A percentile compares a stretch with the other conserved stretches of the same genome.
phyloP scores from a whole-genome alignment of 257 asterid species.

The Gynochthodes officinalis region DNA sequence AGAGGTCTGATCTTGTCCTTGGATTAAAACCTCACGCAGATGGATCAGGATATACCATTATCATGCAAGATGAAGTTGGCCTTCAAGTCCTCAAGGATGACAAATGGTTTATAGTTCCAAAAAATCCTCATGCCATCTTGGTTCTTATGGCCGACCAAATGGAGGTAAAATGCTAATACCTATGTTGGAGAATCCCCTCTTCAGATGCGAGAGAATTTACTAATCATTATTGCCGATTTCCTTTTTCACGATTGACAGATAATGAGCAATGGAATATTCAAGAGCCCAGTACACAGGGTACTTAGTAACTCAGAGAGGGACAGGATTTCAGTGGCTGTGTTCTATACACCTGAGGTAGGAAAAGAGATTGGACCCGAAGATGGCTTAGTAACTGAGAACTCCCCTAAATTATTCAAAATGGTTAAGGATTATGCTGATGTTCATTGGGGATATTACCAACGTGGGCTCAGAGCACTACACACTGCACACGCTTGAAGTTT shows the following conservation, averaged over 20 bases:
- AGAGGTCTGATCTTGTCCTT: slow-evolving; percentile 41
- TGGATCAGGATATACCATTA: slow-evolving; percentile 42
- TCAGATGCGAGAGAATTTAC: neutral
- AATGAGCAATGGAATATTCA: slow-evolving; percentile 53
- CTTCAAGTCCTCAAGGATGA: slow-evolving; percentile 41
- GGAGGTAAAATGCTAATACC: slow-evolving; percentile 26
- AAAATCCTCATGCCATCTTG: slow-evolving; percentile 33
- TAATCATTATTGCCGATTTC: neutral
- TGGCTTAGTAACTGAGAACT: slow-evolving; percentile 30
- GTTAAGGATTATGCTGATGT: slow-evolving; percentile 50
- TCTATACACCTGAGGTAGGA: slow-evolving; percentile 46
- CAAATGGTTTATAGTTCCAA: slow-evolving; percentile 42
- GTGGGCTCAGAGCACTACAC: slow-evolving; percentile 20
- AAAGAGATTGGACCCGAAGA: slow-evolving; percentile 54
- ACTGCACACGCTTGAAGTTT: slow-evolving; percentile 7
- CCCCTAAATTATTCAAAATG: slow-evolving; percentile 34
- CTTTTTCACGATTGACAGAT: slow-evolving; percentile 24
- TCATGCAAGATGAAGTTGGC: slow-evolving; percentile 47
- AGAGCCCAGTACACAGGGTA: slow-evolving; percentile 52
- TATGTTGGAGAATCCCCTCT: too few relatives aligned
- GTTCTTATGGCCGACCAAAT: slow-evolving; percentile 55
- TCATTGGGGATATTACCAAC: slow-evolving; percentile 25
- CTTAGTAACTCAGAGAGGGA: slow-evolving; percentile 36
- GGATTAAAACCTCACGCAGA: slow-evolving; percentile 57
- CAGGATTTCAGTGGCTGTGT: slow-evolving; percentile 37